Percentiles rank a stretch among this genome's conserved stretches.
Evolutionary conservation across 768 basidiomycete species (phyloP).

Genomic region (Naganishia antarctica): DNA sequence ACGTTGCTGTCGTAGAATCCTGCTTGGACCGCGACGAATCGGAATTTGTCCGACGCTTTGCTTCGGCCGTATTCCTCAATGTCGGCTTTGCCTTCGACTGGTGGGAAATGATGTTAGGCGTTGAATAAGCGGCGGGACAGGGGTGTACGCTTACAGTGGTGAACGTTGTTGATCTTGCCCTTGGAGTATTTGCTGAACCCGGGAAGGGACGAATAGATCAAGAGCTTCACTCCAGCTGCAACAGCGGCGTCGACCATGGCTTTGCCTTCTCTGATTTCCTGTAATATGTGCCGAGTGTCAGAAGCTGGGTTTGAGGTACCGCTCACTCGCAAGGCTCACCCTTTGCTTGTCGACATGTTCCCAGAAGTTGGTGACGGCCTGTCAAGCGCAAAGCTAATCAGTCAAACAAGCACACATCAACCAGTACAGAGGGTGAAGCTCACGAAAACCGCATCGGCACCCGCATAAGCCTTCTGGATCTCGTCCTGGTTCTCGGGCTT

Average conservation of each 20-base stretch:
- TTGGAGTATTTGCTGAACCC: neutral
- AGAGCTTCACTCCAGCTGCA: conserved; percentile 28
- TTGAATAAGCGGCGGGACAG: neutral
- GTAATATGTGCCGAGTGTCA: neutral
- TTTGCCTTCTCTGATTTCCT: conserved; percentile 31
- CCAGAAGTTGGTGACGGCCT: conserved; percentile 32
- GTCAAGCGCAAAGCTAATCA: too few relatives aligned
- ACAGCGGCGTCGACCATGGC: conserved; percentile 31
- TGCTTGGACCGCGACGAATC: conserved; percentile 21
- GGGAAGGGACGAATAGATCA: conserved; percentile 31
- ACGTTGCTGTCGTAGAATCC: conserved; percentile 23
- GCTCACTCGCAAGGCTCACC: neutral
- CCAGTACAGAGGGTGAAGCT: neutral
- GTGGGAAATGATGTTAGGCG: neutral
- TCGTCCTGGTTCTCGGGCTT: conserved; percentile 22
- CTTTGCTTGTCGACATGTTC: conserved; percentile 19
- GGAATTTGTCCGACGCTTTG: neutral
- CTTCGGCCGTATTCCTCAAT: conserved; percentile 12
- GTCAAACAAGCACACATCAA: too few relatives aligned
- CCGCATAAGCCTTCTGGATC: conserved; percentile 24
- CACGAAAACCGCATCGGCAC: conserved; percentile 26
- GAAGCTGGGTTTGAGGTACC: neutral
- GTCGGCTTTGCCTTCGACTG: conserved; percentile 11
- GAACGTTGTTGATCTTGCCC: conserved; percentile 8
- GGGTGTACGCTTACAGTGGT: conserved; percentile 11